Percentiles rank a stretch among this genome's conserved stretches.
Evolutionary conservation across 1,284 basidiomycete genomes (phyloP).

Genomic region (Rugiboletus extremiorientalis): DNA sequence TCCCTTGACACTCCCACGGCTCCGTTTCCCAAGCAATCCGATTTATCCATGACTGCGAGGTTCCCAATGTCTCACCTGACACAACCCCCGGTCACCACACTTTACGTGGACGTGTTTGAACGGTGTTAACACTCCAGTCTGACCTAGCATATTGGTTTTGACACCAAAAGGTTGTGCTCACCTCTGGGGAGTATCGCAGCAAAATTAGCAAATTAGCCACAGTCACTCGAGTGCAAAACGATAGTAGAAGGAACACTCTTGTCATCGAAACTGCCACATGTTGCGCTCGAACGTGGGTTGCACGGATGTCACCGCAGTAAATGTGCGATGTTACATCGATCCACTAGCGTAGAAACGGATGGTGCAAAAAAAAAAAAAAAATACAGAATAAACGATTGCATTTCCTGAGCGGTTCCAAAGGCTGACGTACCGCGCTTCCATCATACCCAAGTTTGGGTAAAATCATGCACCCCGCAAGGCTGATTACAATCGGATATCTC

Average conservation of each 20-base stretch:
- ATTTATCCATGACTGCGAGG: background rate
- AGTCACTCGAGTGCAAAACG: background rate
- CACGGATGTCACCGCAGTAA: background rate
- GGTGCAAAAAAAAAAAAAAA: background rate
- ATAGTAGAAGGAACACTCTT: constrained; percentile 1
- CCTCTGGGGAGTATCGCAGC: background rate
- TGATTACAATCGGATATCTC: background rate
- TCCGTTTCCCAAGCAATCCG: background rate
- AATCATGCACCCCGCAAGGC: background rate
- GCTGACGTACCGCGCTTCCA: background rate
- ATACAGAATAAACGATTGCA: background rate
- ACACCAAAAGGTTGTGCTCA: background rate
- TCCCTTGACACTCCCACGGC: background rate
- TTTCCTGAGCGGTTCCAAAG: background rate
- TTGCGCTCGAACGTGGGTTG: background rate
- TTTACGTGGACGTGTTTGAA: background rate
- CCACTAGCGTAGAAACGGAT: background rate
- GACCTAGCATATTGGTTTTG: too few species aligned
- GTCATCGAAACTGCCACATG: background rate
- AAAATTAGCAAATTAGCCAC: background rate
- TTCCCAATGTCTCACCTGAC: background rate
- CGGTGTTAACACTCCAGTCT: background rate
- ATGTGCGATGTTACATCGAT: background rate
- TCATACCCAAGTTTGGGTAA: too few species aligned
- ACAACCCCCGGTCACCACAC: background rate